A percentile compares a stretch with the other conserved stretches of the same genome.
Conservation (phyloP, 2,329 filamentous ascomycete species). For the Waltergamsia citrina region DNA sequence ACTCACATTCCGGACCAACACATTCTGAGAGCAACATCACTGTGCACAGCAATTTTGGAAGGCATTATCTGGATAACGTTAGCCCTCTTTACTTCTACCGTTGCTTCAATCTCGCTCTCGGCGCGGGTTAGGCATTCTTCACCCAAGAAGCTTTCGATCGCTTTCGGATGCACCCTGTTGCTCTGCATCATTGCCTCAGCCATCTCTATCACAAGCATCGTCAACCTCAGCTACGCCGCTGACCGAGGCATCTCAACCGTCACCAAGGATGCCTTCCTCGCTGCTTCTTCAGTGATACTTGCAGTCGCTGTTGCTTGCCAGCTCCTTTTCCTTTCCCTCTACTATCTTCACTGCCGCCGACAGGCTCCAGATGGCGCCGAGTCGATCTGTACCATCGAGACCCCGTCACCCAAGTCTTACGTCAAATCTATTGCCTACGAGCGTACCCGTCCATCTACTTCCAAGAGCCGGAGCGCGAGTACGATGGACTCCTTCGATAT, state of each 20-base stretch:
- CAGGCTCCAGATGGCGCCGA: slow-evolving; percentile 8
- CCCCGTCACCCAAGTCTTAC: slow-evolving; percentile 15
- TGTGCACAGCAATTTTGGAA: slow-evolving; percentile 17
- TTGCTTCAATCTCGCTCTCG: neutral
- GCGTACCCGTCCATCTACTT: slow-evolving; percentile 19
- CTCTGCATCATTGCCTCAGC: slow-evolving; percentile 1
- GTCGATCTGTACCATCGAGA: slow-evolving; percentile 19
- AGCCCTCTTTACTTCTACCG: neutral
- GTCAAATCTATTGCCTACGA: slow-evolving; percentile 38
- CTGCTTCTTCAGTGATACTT: slow-evolving; percentile 34
- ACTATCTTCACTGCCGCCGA: slow-evolving; percentile 28
- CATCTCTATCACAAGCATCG: neutral
- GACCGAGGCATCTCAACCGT: neutral
- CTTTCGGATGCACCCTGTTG: neutral
- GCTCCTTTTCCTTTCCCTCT: slow-evolving; percentile 34
- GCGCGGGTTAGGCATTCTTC: slow-evolving; percentile 1
- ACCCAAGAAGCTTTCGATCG: neutral
- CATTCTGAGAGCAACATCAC: slow-evolving; percentile 9
- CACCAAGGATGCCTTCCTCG: slow-evolving; percentile 19
- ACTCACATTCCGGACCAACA: neutral
- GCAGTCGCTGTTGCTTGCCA: slow-evolving; percentile 36
- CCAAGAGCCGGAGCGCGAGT: slow-evolving; percentile 14
- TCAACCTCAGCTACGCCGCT: neutral
- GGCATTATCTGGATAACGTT: slow-evolving; percentile 6
- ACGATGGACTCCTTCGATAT: slow-evolving; percentile 16